These are phyloP conservation scores for Trametes maxima DNA, from an alignment of 768 basidiomycete genomes.

Conservation along the genomic window DNA sequence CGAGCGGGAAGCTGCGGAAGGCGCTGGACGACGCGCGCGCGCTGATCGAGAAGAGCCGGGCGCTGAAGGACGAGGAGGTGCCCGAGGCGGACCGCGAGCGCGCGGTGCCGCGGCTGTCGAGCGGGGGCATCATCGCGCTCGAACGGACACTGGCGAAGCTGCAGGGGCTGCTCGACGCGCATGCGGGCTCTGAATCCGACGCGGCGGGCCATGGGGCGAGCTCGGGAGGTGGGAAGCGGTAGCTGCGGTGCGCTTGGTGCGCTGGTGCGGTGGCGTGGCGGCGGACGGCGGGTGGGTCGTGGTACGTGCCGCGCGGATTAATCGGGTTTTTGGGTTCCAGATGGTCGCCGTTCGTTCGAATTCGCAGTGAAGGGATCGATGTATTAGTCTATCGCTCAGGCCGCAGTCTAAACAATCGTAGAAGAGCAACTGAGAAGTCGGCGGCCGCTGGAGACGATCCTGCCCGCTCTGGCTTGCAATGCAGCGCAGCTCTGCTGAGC, in stretches of 20 bases:
- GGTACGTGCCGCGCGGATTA: background rate
- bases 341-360: background rate
- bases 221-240: background rate
- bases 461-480: background rate
- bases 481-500: too few relatives aligned
- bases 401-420: background rate
- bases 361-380: background rate
- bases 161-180: constrained; percentile 43
- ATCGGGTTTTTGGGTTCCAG: background rate
- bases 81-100: constrained; percentile 39
- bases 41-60: constrained; percentile 71
- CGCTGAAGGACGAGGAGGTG: constrained; percentile 37
- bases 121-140: constrained; percentile 79
- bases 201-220: background rate
- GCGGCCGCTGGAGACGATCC: background rate
- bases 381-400: background rate
- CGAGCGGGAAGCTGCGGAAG: constrained; percentile 63
- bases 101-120: constrained; percentile 75
- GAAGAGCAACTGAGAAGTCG: background rate
- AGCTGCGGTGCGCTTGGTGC: too few relatives aligned
- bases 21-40: constrained; percentile 62
- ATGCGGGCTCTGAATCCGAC: background rate
- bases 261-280: background rate
- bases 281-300: background rate
- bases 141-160: constrained; percentile 75